Conservation (phyloP, 2,329 filamentous ascomycete species). For the Tolypocladium tundrense region DNA sequence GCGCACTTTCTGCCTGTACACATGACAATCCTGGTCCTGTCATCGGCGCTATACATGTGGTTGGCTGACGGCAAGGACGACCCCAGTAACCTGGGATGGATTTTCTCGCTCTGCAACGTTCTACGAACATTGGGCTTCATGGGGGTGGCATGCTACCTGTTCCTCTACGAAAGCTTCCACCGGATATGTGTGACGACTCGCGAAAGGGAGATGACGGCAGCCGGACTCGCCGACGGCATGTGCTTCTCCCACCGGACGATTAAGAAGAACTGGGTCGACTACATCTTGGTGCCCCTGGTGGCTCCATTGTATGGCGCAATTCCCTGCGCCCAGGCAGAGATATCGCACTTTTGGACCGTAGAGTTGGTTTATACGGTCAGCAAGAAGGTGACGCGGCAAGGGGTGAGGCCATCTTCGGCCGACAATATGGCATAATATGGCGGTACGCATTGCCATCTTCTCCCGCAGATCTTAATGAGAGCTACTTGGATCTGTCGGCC, state of each 20-base stretch:
- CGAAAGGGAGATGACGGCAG: conserved; percentile 56
- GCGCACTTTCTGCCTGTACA: conserved; percentile 64
- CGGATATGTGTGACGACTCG: conserved; percentile 47
- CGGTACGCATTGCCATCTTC: background rate
- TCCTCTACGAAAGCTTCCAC: conserved; percentile 60
- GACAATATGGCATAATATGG: conserved; percentile 28
- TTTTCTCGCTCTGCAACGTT: conserved; percentile 49
- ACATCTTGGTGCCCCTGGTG: conserved; percentile 54
- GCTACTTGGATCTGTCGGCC: conserved; percentile 7
- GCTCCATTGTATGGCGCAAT: conserved; percentile 59
- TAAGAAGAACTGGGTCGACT: conserved; percentile 49
- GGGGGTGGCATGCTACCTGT: conserved; percentile 52
- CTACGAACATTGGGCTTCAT: conserved; percentile 53
- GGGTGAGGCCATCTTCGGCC: conserved; percentile 32
- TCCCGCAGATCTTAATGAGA: background rate
- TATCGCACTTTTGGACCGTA: conserved; percentile 61
- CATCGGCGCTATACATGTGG: conserved; percentile 50
- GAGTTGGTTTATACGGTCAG: conserved; percentile 62
- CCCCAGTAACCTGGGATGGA: conserved; percentile 43
- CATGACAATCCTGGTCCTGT: conserved; percentile 52
- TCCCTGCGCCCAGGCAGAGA: conserved; percentile 55
- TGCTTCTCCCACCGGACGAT: conserved; percentile 50
- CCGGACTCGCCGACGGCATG: conserved; percentile 54
- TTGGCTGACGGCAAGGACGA: conserved; percentile 40
- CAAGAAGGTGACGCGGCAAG: conserved; percentile 52